Conservation (phyloP, 2,329 filamentous ascomycete genomes). For the Beauveria scarabaeidicola region DNA sequence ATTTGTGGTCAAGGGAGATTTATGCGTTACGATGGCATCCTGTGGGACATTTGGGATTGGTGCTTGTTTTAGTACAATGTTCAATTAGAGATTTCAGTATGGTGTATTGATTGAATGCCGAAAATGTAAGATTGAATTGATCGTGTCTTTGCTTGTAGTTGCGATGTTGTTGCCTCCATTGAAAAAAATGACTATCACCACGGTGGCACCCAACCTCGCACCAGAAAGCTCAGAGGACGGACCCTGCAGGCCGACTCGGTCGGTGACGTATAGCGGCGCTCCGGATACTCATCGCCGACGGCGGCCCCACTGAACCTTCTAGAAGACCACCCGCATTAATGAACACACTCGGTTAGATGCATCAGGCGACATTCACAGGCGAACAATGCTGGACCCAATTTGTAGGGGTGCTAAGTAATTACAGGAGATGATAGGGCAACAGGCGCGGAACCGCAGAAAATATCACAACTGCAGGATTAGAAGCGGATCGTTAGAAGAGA, state of each 20-base stretch:
- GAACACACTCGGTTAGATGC: slow-evolving; percentile 26
- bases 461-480: neutral
- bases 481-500: neutral
- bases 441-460: neutral
- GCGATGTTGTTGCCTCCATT: neutral
- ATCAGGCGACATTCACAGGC: neutral
- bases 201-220: no score
- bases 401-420: slow-evolving; percentile 8
- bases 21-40: no score
- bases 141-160: neutral
- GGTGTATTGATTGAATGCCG: neutral
- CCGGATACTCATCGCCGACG: neutral
- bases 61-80: neutral
- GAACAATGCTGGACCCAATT: slow-evolving; percentile 1
- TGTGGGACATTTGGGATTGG: neutral
- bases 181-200: neutral
- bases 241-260: neutral
- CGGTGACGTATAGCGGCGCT: slow-evolving; percentile 2
- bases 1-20: neutral
- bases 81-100: no score
- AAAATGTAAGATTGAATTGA: neutral
- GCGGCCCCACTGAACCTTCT: slow-evolving; percentile 37
- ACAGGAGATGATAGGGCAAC: neutral
- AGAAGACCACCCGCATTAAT: slow-evolving; percentile 29
- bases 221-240: neutral